phyloP scores from a whole-genome alignment of 495 filamentous ascomycete species.

The Cercophora samala region DNA sequence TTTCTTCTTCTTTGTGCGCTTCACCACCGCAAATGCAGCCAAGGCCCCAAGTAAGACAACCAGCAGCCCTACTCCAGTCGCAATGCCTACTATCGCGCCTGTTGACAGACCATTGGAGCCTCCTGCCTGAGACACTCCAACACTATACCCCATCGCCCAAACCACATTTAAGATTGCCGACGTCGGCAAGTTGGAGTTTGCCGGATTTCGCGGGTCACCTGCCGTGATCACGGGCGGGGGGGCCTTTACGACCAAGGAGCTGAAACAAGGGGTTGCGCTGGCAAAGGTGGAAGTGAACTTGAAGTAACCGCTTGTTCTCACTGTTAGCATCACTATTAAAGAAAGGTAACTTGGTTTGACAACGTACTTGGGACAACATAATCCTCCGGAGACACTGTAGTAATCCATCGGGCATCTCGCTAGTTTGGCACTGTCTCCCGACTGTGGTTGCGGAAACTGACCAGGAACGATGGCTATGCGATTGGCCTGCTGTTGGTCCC shows the following conservation, averaged over 20 bases:
- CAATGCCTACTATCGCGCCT: slow-evolving; percentile 24
- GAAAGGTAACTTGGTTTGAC: neutral
- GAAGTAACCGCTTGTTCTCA: slow-evolving; percentile 27
- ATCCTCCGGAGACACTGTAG: slow-evolving; percentile 27
- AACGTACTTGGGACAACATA: slow-evolving; percentile 29
- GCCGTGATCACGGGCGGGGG: slow-evolving; percentile 25
- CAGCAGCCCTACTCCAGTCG: slow-evolving; percentile 15
- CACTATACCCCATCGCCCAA: slow-evolving; percentile 28
- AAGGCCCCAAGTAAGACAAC: slow-evolving; percentile 7
- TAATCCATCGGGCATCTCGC: slow-evolving; percentile 26
- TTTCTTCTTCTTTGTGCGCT: slow-evolving; percentile 18
- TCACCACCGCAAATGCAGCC: slow-evolving; percentile 9
- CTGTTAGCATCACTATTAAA: neutral
- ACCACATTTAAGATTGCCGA: slow-evolving; percentile 28
- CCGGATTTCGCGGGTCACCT: slow-evolving; percentile 21
- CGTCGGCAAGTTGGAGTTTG: slow-evolving; percentile 22
- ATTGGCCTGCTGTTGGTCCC: slow-evolving; percentile 5
- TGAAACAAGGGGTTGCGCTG: slow-evolving; percentile 30
- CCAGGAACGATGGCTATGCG: slow-evolving; percentile 19
- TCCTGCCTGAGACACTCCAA: neutral
- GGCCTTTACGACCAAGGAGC: slow-evolving; percentile 14
- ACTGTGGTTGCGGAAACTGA: slow-evolving; percentile 21
- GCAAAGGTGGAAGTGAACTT: slow-evolving; percentile 26
- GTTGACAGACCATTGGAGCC: slow-evolving; percentile 14
- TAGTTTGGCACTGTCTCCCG: slow-evolving; percentile 9